These are phyloP conservation scores for Fraxinus angustifolia DNA, from an alignment of 305 asterid species.

Conservation along the genomic window DNA sequence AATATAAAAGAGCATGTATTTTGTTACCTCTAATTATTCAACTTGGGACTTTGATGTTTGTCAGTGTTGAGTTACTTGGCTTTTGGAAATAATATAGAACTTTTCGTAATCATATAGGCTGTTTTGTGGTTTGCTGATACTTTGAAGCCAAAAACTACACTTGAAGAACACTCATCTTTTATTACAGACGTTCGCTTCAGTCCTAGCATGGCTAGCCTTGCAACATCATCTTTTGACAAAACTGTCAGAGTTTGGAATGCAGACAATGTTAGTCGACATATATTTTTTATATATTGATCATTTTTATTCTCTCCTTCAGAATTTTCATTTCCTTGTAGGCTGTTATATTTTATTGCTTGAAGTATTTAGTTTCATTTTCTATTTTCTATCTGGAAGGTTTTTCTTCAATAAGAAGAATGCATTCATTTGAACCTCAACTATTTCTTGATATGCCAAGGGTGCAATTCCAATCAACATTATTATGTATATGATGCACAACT, in stretches of 20 bases:
- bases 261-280: constrained; percentile 62
- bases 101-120: constrained; percentile 48
- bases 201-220: constrained; percentile 91
- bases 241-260: constrained; percentile 97
- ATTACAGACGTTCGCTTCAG: constrained; percentile 93
- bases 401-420: not conserved
- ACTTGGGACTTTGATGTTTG: not conserved
- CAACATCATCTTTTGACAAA: constrained; percentile 92
- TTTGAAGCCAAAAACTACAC: constrained; percentile 74
- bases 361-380: not conserved
- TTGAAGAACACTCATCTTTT: constrained; percentile 77
- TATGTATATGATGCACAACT: not conserved
- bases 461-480: not conserved
- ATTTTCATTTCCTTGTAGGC: not conserved
- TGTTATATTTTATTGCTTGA: not conserved
- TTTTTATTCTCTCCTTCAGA: not conserved
- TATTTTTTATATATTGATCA: not conserved
- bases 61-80: not conserved
- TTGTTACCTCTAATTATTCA: not conserved
- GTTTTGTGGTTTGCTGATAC: constrained; percentile 77
- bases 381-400: not conserved
- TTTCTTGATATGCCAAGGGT: not conserved
- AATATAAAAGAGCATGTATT: not conserved
- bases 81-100: not conserved
- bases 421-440: not conserved